Conservation (phyloP, 306 rosid species). For the Rosa lucieae region DNA sequence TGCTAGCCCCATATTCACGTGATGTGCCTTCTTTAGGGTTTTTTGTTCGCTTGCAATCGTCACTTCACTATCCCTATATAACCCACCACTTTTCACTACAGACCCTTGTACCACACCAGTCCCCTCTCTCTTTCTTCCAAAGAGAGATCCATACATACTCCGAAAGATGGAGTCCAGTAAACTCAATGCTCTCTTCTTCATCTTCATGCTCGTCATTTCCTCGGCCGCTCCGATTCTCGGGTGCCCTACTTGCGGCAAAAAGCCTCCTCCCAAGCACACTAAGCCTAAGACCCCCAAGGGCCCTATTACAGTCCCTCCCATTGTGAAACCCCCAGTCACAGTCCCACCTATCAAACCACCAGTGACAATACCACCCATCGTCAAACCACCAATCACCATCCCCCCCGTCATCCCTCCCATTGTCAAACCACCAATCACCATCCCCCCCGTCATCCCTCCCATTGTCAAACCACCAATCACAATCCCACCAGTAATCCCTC, state of each 20-base stretch:
- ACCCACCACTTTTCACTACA: conserved; percentile 5
- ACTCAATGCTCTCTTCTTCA: conserved; percentile 52
- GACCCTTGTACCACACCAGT: conserved; percentile 1
- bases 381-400: conserved; percentile 15
- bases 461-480: conserved; percentile 16
- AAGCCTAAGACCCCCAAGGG: conserved; percentile 33
- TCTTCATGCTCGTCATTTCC: conserved; percentile 79
- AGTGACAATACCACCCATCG: background rate
- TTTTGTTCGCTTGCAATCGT: conserved; percentile 51
- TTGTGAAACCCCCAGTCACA: conserved; percentile 16
- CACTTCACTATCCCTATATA: conserved; percentile 31
- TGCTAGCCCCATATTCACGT: conserved; percentile 77
- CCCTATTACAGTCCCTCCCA: conserved; percentile 23
- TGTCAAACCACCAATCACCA: conserved; percentile 14
- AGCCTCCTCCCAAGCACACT: conserved; percentile 43
- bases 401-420: conserved; percentile 7
- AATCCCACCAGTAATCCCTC: conserved; percentile 30
- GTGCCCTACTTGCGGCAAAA: conserved; percentile 57
- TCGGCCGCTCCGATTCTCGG: conserved; percentile 67
- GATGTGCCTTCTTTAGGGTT: conserved; percentile 36
- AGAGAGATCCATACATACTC: conserved; percentile 21
- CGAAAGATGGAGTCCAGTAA: conserved; percentile 64
- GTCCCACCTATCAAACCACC: conserved; percentile 31
- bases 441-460: conserved; percentile 5
- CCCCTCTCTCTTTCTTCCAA: background rate